Evolutionary conservation across 441 rosid species (phyloP).

Genomic region (Erysimum cheiri): DNA sequence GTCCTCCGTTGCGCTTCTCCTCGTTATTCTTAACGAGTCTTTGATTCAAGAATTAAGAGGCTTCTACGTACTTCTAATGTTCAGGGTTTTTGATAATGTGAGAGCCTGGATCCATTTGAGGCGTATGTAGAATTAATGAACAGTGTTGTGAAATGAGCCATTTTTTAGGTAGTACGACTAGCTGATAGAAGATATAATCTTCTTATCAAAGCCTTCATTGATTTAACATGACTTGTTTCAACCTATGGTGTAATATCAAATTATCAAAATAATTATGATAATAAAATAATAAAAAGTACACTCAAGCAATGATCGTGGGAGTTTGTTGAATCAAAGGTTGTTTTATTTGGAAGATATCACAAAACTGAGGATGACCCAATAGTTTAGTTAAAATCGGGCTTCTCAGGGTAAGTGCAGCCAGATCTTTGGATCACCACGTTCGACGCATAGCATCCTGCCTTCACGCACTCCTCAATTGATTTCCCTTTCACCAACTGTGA

Average conservation of each 20-base stretch:
- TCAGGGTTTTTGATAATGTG: not conserved
- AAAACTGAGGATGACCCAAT: conserved; percentile 23
- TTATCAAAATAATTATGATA: not conserved
- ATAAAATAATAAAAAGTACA: conserved; percentile 12
- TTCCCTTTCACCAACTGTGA: conserved; percentile 84
- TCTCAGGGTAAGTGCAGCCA: conserved; percentile 83
- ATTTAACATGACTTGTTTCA: not conserved
- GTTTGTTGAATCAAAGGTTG: conserved; percentile 26
- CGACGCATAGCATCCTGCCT: conserved; percentile 81
- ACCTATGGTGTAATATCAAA: conserved; percentile 1
- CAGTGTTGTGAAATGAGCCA: conserved; percentile 8
- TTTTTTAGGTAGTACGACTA: not conserved
- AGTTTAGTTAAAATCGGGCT: conserved; percentile 47
- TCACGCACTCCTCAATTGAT: conserved; percentile 74
- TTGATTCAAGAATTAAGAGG: not conserved
- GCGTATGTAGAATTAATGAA: conserved; percentile 11
- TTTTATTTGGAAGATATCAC: conserved; percentile 37
- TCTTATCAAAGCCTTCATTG: not conserved
- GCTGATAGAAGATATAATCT: not conserved
- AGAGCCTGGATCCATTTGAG: not conserved
- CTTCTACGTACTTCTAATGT: not conserved
- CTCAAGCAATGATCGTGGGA: conserved; percentile 24
- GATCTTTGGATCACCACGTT: conserved; percentile 90
- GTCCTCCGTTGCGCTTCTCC: conserved; percentile 38
- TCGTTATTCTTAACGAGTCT: conserved; percentile 30